Evolutionary conservation across 257 asterid species (phyloP), one percentile per base, ranked within the genome.

Genomic region (Paulownia fortunei): DNA sequence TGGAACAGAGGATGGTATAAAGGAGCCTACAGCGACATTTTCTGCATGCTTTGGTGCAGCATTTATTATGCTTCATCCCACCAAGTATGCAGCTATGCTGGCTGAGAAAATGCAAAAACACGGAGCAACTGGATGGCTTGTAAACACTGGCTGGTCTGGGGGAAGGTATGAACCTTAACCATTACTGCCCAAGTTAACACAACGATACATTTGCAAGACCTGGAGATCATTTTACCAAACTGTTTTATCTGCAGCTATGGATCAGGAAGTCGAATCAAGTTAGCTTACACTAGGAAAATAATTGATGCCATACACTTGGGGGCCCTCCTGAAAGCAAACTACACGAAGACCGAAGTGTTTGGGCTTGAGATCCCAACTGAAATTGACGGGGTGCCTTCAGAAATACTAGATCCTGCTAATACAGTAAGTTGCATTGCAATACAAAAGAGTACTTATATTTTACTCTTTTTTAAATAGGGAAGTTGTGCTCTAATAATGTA

Each of bases 1-100:
- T n/a, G 98, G 98, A 69, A 94, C 98, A 0, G 98, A 90, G 82
- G 98, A 92, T 37, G 98, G 98, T 23, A 89, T 94, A 74, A 94
- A 94, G 84, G 98, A 94, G 83, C 98, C 98, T 3, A 86, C 97
- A 0, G 96, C 98, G 4, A 94, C 97, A 23, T 94, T 94, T 73
- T 94, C 98, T 3, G 98, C 98, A 15, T 94, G 98, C 80, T 94
- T 92, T 15, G 98, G 98, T 82, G 97, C 98, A 64, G 98, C 98
- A 34, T 94, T 94, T 74, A 91, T 94, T 51, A 94, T 94, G 98
- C 87, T 91, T 69, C 98, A 94, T 58, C 98, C 98, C 0, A 89
- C 97, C 19, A 92, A 87, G 76, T 94, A 94, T 21, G 98, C 97
- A 0, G 98, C 93, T 37, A 91, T 94, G 98, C 61, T 92, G 71